A percentile compares a stretch with the other conserved stretches of the same genome.
These are phyloP conservation scores for Larix kaempferi DNA, from an alignment of 75 land plant genomes.

Conservation along the genomic window DNA sequence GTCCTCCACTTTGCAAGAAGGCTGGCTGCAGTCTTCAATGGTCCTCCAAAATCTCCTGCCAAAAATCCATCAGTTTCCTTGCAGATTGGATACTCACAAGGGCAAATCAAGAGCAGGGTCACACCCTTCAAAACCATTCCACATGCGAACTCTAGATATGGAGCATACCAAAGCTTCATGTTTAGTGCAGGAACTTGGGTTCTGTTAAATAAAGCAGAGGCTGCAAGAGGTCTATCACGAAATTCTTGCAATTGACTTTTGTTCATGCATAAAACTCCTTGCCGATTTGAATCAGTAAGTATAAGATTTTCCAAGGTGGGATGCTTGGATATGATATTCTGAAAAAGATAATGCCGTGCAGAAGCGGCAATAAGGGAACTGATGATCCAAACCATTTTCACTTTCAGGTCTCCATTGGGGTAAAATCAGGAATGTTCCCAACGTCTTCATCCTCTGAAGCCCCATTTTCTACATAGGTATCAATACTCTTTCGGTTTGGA, in stretches of 20 bases:
- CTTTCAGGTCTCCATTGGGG: too few species aligned
- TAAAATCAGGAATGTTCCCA: too few species aligned
- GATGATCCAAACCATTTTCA: too few species aligned
- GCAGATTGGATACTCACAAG: conserved; percentile 30
- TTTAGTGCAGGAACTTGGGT: conserved; percentile 62
- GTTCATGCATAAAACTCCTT: conserved; percentile 52
- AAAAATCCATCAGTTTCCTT: conserved; percentile 39
- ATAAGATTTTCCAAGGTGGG: conserved; percentile 47
- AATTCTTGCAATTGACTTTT: conserved; percentile 44
- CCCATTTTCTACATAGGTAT: too few species aligned
- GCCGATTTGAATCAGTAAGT: conserved; percentile 56
- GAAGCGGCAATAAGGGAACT: conserved; percentile 71
- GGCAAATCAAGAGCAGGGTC: conserved; percentile 48
- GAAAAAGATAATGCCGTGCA: conserved; percentile 58
- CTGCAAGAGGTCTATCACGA: conserved; percentile 36
- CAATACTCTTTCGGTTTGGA: too few species aligned
- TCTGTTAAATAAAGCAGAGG: conserved; percentile 49
- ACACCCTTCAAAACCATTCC: conserved; percentile 52
- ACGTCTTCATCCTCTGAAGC: too few species aligned
- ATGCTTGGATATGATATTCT: conserved; percentile 52
- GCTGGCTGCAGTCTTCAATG: conserved; percentile 34
- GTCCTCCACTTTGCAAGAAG: conserved; percentile 40
- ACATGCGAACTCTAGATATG: conserved; percentile 48
- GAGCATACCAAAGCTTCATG: conserved; percentile 64
- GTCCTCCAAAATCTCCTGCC: conserved; percentile 52